Evolutionary conservation across 192 early-diverging fungal genomes (phyloP), one percentile per base, ranked within the genome.

Genomic region (Mortierella alpina): DNA sequence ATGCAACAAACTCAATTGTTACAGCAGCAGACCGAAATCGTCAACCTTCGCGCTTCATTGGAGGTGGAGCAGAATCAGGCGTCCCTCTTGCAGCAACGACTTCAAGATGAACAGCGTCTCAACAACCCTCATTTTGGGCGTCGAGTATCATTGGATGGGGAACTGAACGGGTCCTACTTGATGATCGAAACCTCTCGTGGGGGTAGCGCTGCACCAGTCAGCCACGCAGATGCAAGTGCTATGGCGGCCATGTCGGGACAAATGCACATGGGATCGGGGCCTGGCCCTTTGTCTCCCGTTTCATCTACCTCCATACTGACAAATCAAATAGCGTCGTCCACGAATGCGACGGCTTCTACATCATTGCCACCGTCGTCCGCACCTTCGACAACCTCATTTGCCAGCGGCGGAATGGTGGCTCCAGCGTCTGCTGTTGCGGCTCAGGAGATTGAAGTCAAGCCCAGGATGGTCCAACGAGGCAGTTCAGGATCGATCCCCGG

Each of bases 21-120:
- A 15, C 77, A 80, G 23, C 77, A 80, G 42, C 77, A 80, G 17
- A 80, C 77, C 17, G 77, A 80, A 22, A 80, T 80, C 46, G 70
- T 72, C 47, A 80, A 68, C 15, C 41, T 72, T 31, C 63, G 77
- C 1, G 77, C 66, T 2, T 39, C 54, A 17, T 22, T 80, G 13
- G 77, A 80, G n/a, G 70, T 80, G 4, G 77, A 80, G 14, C 77
- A 80, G 40, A 67, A 51, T n/a, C 77, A 80, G 40, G 45, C 77
- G 1, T 6, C 46, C 10, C 23, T 80, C 4, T 55, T 72, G 45
- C 77, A 80, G 15, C 75, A 70, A 49, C 61, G 51, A 39, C 55
- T 65, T 11, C 68, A 70, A 20, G 58, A 63, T 48, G 69, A 64
- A 45, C 77, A 63, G 40, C 22, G 66, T 18, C 58, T 69, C 31